Base-by-base conservation (phyloP, 2,329 filamentous ascomycete genomes). In the Raffaelea albimanens region DNA sequence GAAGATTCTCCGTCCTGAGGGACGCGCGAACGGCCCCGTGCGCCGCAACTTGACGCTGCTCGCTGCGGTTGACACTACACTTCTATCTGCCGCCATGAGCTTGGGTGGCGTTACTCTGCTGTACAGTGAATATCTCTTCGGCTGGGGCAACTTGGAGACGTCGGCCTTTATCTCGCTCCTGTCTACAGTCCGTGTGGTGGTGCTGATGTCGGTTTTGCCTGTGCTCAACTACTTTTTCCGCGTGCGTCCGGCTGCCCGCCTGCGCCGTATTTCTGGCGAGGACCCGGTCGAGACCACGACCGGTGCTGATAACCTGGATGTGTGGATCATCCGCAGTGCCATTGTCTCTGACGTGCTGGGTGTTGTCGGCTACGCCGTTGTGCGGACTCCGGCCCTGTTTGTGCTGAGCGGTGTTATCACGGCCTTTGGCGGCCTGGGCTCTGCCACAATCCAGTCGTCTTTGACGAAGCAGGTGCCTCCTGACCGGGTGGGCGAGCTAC, bases 381-480 rank as follows among this genome's bases (percentile, higher is more conserved):
- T 81, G 0, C 74, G 76, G 1, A 75, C 70, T 1, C 75, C 80
- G 3, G 64, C 69, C 0, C 54, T 86, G 1, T 93, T 96, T 63
- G 75, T 87, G 3, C 52, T 80, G 1, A 84, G 82, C 18, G 91
- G 87, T 43, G 70, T 87, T 40, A 57, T 90, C 18, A 83, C 87
- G 2, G 76, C 87, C 0, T 67, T 94, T 36, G 91, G 91, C 21
- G 90, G 90, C 1, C 82, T 97, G 41, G 90, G 85, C 0, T 84
- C 83, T 33, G 90, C 93, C 1, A 93, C 87, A 0, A 72, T 95
- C 44, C 88, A 95, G 59, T 83, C 86, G 2, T 78, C 85, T 1
- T 69, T 96, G 44, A 96, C 89, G 19, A 97, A 96, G 61, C 93
- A 97, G 62, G 83, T 97, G 0, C 87, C 90, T 0, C 73, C 81